These are phyloP conservation scores for Taphrina communis DNA, from an alignment of 1,139 yeast species.

Conservation along the genomic window DNA sequence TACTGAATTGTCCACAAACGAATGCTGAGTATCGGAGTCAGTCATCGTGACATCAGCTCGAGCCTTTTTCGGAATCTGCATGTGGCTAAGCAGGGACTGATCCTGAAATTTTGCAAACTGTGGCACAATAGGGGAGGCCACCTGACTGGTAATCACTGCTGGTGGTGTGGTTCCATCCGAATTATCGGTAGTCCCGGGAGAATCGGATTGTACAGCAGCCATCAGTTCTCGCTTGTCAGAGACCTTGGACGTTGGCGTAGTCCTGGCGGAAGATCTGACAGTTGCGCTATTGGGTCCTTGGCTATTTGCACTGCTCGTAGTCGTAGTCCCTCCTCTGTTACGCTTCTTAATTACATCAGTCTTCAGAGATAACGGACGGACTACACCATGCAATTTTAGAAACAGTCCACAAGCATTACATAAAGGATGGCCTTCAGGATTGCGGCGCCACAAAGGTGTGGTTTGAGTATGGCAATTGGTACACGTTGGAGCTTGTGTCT, in stretches of 20 bases:
- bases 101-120: not conserved
- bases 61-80: constrained; percentile 13
- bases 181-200: constrained; percentile 24
- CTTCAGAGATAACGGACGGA: constrained; percentile 85
- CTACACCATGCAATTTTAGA: constrained; percentile 88
- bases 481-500: constrained; percentile 56
- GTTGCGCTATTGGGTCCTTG: not conserved
- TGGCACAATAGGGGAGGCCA: constrained; percentile 26
- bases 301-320: not conserved
- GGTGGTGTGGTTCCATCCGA: constrained; percentile 35
- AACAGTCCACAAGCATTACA: constrained; percentile 97
- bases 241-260: not conserved
- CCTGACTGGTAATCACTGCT: constrained; percentile 20
- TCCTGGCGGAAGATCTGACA: constrained; percentile 12
- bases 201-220: not conserved
- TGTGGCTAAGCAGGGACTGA: constrained; percentile 5
- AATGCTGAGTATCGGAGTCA: constrained; percentile 2
- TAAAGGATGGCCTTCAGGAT: constrained; percentile 87
- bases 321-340: constrained; percentile 49
- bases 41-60: not conserved
- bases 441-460: constrained; percentile 94
- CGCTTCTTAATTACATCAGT: constrained; percentile 92
- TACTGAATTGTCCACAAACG: not conserved
- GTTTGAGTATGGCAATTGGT: constrained; percentile 91
- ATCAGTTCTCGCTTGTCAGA: constrained; percentile 9